Evolutionary conservation across 1,139 yeast genomes (phyloP), one percentile per base, ranked within the genome.

Genomic region (Pichia sp.): DNA sequence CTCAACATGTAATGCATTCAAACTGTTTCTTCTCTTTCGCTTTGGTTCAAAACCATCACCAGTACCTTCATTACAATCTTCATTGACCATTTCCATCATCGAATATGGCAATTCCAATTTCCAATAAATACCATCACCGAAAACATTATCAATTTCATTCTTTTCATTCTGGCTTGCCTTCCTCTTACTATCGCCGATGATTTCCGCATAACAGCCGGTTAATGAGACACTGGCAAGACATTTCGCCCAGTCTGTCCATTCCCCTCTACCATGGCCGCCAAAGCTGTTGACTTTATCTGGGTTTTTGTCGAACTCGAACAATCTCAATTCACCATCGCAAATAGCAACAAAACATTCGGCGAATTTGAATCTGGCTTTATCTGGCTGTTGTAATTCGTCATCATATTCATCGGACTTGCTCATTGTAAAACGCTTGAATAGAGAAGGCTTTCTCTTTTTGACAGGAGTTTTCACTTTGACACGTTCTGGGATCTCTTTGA

Each of bases 241-340:
- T 17, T 49, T 53, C 6, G 66, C 65, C 44, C 40, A 52, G 24
- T 54, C 54, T 55, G 79, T 69, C 89, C 89, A 83, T 61, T 81
- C 82, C 18, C 89, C 89, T 53, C 78, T 85, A 38, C 89, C 90
- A 9, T 61, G 52, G 2, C 52, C 51, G 4, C 53, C 44, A 12
- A 22, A 38, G 17, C 47, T 46, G 3, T 49, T 48, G 2, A 60
- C 47, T 31, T 57, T 73, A 73, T 59, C 58, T 6, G 47, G 42
- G 1, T 54, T 38, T 12, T 63, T 56, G 8, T 61, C 63, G 60
- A 80, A 80, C 3, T 80, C 72, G 56, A 76, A 79, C 42, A 80
- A 66, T 27, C 75, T 70, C 46, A 81, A 63, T 52, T 79, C 79
- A 30, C 85, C 85, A 57, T 79, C 78, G 7, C 81, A 72, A 12